Conservation (phyloP, 169 alveolate species). For the Neospora caninum region DNA sequence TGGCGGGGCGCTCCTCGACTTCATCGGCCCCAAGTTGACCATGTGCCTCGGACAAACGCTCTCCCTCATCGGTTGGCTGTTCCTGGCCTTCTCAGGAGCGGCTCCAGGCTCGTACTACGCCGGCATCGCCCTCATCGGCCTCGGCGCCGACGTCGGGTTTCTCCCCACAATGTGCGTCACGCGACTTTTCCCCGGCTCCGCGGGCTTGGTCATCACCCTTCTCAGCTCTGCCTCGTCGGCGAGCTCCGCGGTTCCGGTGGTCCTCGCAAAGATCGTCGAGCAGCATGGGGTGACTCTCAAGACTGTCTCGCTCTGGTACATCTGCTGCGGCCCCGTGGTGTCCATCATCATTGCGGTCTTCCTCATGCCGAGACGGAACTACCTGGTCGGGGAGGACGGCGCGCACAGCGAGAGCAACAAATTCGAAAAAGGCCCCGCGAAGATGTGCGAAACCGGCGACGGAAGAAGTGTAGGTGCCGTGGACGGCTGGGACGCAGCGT, state of each 20-base stretch:
- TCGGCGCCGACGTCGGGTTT: conserved; percentile 56
- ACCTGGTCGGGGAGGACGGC: neutral
- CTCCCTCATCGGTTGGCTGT: conserved; percentile 62
- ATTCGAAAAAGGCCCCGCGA: neutral
- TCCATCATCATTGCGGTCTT: neutral
- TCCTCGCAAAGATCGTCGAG: neutral
- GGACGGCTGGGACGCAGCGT: too few relatives aligned
- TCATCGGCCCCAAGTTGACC: conserved; percentile 70
- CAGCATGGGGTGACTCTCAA: neutral
- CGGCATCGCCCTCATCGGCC: conserved; percentile 40
- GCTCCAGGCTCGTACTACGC: neutral
- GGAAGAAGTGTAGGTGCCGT: too few relatives aligned
- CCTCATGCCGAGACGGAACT: neutral
- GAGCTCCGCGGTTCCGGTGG: conserved; percentile 53
- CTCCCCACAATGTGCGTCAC: conserved; percentile 41
- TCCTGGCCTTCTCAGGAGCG: conserved; percentile 44
- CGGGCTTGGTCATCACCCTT: conserved; percentile 39
- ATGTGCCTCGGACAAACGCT: conserved; percentile 68
- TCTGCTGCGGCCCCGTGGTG: neutral
- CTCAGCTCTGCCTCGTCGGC: conserved; percentile 58
- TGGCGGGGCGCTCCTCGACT: conserved; percentile 71
- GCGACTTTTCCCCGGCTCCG: conserved; percentile 35
- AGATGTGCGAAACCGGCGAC: neutral
- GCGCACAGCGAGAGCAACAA: neutral
- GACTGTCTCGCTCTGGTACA: neutral